Percentiles rank a stretch among this genome's conserved stretches.
Conservation (phyloP, 139 green algal species). For the Coccomyxa sp. region DNA sequence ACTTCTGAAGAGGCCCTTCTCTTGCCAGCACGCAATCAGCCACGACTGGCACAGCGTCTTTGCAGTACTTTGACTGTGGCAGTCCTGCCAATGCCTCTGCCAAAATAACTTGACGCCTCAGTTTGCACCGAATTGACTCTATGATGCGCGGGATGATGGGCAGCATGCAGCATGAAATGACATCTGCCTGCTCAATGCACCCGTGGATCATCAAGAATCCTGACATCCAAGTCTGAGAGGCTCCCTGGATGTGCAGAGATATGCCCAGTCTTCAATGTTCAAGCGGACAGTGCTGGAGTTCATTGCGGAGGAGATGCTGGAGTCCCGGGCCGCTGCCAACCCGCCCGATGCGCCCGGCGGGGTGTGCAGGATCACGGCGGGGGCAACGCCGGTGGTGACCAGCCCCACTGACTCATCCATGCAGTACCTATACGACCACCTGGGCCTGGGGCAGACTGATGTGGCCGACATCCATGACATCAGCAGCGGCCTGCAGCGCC, state of each 20-base stretch:
- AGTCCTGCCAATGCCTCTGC: too few relatives aligned
- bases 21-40: too few relatives aligned
- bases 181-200: too few relatives aligned
- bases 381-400: conserved; percentile 4
- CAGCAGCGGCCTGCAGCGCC: conserved; percentile 5
- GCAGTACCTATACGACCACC: conserved; percentile 2
- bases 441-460: conserved; percentile 5
- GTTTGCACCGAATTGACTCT: too few relatives aligned
- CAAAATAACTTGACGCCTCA: too few relatives aligned
- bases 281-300: conserved; percentile 87
- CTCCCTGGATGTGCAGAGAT: conserved; percentile 59
- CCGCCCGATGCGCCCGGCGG: background rate
- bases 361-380: background rate
- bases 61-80: too few relatives aligned
- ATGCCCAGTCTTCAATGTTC: conserved; percentile 51
- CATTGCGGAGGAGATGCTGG: conserved; percentile 80
- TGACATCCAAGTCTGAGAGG: too few relatives aligned
- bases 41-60: too few relatives aligned
- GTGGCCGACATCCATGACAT: conserved; percentile 7
- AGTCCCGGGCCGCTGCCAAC: background rate
- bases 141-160: too few relatives aligned
- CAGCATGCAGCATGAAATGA: too few relatives aligned
- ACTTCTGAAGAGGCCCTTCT: too few relatives aligned
- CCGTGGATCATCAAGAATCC: too few relatives aligned
- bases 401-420: conserved; percentile 8